phyloP scores from a whole-genome alignment of 148 eudicot genomes.

The Chenopodium quinoa region DNA sequence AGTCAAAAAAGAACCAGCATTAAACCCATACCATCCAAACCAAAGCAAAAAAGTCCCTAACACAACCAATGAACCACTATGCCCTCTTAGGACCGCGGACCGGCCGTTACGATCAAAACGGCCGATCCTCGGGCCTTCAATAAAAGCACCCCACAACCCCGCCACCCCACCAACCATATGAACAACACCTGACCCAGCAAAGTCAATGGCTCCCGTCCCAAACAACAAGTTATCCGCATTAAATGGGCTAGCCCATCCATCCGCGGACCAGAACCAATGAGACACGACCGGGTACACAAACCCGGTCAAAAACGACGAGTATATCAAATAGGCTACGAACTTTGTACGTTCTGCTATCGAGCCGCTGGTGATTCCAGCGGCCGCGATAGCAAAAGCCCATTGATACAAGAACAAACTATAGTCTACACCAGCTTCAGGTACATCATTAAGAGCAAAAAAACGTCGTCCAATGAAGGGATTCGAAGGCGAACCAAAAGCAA shows the following conservation, averaged over 20 bases:
- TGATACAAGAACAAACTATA: conserved; percentile 48
- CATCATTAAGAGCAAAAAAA: conserved; percentile 29
- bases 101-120: conserved; percentile 40
- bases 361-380: conserved; percentile 55
- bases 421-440: conserved; percentile 28
- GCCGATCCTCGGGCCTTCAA: conserved; percentile 48
- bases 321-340: conserved; percentile 50
- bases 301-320: conserved; percentile 47
- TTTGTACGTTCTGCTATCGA: conserved; percentile 54
- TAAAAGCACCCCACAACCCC: conserved; percentile 49
- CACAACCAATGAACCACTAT: conserved; percentile 52
- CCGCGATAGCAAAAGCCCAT: conserved; percentile 59
- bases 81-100: conserved; percentile 39
- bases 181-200: conserved; percentile 57
- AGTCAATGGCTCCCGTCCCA: conserved; percentile 48
- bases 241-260: conserved; percentile 48
- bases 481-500: conserved; percentile 34
- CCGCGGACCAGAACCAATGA: conserved; percentile 49
- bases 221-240: conserved; percentile 30
- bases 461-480: conserved; percentile 44
- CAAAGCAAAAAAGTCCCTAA: conserved; percentile 54
- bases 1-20: conserved; percentile 55
- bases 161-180: conserved; percentile 62
- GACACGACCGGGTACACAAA: conserved; percentile 50
- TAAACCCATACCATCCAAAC: conserved; percentile 65